Conservation (phyloP, 2,329 filamentous ascomycete species). For the Fusarium oligoseptatum region DNA sequence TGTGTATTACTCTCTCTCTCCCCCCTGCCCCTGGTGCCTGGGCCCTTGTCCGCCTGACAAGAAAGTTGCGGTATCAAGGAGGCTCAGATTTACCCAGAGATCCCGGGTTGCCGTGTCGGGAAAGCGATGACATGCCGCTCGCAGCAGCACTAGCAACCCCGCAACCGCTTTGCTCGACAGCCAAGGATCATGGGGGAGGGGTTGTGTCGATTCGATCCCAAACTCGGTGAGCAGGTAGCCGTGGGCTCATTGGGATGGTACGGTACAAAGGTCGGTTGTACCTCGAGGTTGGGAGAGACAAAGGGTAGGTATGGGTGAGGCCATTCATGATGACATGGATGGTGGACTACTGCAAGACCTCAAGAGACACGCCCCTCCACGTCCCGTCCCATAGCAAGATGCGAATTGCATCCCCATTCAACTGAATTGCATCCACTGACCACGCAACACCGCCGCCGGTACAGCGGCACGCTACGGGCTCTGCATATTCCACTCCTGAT, state of each 20-base stretch:
- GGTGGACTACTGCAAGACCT: slow-evolving; percentile 3
- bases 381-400: not conserved
- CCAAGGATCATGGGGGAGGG: slow-evolving; percentile 31
- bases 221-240: slow-evolving; percentile 37
- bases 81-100: not conserved
- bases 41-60: slow-evolving; percentile 17
- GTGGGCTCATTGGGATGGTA: slow-evolving; percentile 25
- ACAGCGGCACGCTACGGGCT: slow-evolving; percentile 35
- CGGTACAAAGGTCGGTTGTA: slow-evolving; percentile 38
- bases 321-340: slow-evolving; percentile 36
- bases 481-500: slow-evolving; percentile 11
- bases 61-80: slow-evolving; percentile 33
- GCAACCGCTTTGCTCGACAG: slow-evolving; percentile 27
- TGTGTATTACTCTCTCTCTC: not conserved
- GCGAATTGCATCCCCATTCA: slow-evolving; percentile 4
- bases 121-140: slow-evolving; percentile 34
- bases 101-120: slow-evolving; percentile 38
- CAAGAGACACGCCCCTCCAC: slow-evolving; percentile 33
- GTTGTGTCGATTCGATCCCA: slow-evolving; percentile 23
- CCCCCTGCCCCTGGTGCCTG: slow-evolving; percentile 34
- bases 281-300: slow-evolving; percentile 21
- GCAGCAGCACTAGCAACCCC: slow-evolving; percentile 45
- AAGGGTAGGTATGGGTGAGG: slow-evolving; percentile 9
- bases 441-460: slow-evolving; percentile 31
- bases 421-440: slow-evolving; percentile 6